Base-by-base conservation (phyloP, 2,329 filamentous ascomycete genomes). In the Mycosphaerella sp. region DNA sequence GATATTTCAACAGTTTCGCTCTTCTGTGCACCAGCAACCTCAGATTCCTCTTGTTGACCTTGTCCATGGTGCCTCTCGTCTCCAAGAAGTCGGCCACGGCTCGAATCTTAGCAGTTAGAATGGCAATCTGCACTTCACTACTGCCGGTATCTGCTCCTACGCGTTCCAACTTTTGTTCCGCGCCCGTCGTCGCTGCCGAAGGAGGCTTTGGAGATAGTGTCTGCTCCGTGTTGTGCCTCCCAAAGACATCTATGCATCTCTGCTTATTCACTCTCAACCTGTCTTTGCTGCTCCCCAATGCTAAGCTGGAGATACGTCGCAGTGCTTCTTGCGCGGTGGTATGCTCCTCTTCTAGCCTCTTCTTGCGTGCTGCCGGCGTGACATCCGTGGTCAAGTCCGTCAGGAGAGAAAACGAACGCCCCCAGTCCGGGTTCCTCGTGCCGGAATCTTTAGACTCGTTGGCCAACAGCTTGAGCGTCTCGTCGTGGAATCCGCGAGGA, bases 71-170 rank as follows among this genome's bases (percentile, higher is more conserved):
- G 4, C 85, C 87, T 60, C 82, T 79, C 37, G 74, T 77, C 64
- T 85, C 78, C 45, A 95, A 71, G 59, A 85, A 83, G 60, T 86
- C 78, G 13, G 86, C 84, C 44, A 98, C 70, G 18, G 85, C 83
- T 57, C 88, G 79, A 67, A 98, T 98, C 78, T 96, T 97, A 51
- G 89, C 81, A 2, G 93, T 98, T 68, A 98, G 71, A 62, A 98
- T 94, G 41, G 89, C 90, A 59, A 94, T 89, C 75, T 98, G 93
- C n/a, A 98, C 94, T 72, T 98, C 93, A 6, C 88, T 88, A 62
- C 88, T 95, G 32, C 93, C 93, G 0, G 91, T 98, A 67, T 98
- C 93, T 4, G 86, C 86, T 0, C 93, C 93, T n/a, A 84, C 82
- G 28, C 94, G 85, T 40, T 54, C 62, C 59, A 79, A 79, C 21